Conservation (phyloP, 2,329 filamentous ascomycete species). For the Fusarium nurragi region DNA sequence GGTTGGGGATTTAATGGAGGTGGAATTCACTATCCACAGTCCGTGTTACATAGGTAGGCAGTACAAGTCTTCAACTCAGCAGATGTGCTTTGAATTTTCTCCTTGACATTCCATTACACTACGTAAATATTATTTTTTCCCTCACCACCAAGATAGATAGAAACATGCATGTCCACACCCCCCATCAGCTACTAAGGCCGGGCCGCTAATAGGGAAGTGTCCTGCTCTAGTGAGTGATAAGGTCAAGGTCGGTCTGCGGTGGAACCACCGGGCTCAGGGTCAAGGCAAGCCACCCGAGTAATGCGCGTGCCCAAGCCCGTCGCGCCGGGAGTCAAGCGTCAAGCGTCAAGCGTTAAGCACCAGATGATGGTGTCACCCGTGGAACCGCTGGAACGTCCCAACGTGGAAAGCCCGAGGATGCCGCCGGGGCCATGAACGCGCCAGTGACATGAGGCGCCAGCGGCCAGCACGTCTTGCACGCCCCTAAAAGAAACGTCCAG, state of each 20-base stretch:
- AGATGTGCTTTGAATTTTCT: too few relatives aligned
- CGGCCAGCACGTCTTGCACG: not conserved
- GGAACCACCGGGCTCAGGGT: conserved; percentile 38
- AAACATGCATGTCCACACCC: conserved; percentile 2
- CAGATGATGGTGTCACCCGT: conserved; percentile 33
- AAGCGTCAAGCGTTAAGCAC: too few relatives aligned
- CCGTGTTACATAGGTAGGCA: not conserved
- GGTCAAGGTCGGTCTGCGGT: conserved; percentile 16
- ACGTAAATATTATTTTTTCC: not conserved
- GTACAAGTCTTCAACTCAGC: not conserved
- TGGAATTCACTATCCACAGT: conserved; percentile 17
- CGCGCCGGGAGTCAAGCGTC: conserved; percentile 21
- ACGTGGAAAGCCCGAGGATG: conserved; percentile 41
- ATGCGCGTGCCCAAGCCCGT: conserved; percentile 28
- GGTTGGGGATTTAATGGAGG: conserved; percentile 19
- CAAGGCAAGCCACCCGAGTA: conserved; percentile 37
- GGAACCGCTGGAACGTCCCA: conserved; percentile 33
- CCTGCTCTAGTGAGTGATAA: conserved; percentile 10
- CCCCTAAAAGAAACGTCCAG: not conserved
- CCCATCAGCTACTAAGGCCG: conserved; percentile 6
- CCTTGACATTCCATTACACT: conserved; percentile 1
- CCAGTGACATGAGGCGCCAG: not conserved
- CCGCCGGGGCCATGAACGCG: conserved; percentile 11
- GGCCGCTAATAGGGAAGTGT: not conserved
- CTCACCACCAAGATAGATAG: not conserved